A percentile compares a stretch with the other conserved stretches of the same genome.
Conservation (phyloP, 352 stramenopile species). For the Sclerospora graminicola region DNA sequence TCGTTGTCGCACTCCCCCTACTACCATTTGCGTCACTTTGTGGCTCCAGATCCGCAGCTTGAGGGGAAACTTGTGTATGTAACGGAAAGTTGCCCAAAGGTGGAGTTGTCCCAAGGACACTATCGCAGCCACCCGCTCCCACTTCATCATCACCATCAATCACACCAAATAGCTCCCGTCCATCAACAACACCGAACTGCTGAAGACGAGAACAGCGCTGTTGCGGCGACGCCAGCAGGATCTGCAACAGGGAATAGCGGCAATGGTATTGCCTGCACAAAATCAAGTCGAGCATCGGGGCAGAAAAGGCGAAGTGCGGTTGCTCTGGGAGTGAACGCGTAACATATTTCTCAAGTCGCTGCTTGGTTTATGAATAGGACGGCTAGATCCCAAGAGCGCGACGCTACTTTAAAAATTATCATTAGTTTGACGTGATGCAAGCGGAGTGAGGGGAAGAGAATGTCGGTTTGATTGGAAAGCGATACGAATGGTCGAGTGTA, state of each 20-base stretch:
- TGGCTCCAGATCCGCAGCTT: slow-evolving; percentile 47
- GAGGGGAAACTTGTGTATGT: slow-evolving; percentile 72
- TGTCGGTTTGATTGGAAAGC: slow-evolving; percentile 5
- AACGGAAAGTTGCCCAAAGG: slow-evolving; percentile 42
- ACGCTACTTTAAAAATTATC: slow-evolving; percentile 16
- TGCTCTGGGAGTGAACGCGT: slow-evolving; percentile 76
- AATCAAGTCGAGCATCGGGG: slow-evolving; percentile 42
- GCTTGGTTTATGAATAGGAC: slow-evolving; percentile 10
- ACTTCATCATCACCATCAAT: slow-evolving; percentile 23
- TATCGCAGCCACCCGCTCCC: slow-evolving; percentile 20
- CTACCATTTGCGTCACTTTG: slow-evolving; percentile 57
- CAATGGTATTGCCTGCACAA: slow-evolving; percentile 40
- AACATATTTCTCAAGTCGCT: slow-evolving; percentile 14
- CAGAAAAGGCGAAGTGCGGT: slow-evolving; percentile 75
- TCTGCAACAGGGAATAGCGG: slow-evolving; percentile 10
- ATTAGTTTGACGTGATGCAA: slow-evolving; percentile 17
- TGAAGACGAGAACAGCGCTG: slow-evolving; percentile 25
- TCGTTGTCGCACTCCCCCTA: slow-evolving; percentile 24
- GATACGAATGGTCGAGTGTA: slow-evolving; percentile 3
- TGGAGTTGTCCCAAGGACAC: slow-evolving; percentile 15
- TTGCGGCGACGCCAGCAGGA: slow-evolving; percentile 5
- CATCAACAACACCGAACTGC: slow-evolving; percentile 26
- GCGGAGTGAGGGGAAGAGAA: slow-evolving; percentile 6
- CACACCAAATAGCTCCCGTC: slow-evolving; percentile 12
- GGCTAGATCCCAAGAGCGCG: slow-evolving; percentile 10